These are phyloP conservation scores for Suillus plorans DNA, from an alignment of 768 basidiomycete genomes.

Conservation along the genomic window DNA sequence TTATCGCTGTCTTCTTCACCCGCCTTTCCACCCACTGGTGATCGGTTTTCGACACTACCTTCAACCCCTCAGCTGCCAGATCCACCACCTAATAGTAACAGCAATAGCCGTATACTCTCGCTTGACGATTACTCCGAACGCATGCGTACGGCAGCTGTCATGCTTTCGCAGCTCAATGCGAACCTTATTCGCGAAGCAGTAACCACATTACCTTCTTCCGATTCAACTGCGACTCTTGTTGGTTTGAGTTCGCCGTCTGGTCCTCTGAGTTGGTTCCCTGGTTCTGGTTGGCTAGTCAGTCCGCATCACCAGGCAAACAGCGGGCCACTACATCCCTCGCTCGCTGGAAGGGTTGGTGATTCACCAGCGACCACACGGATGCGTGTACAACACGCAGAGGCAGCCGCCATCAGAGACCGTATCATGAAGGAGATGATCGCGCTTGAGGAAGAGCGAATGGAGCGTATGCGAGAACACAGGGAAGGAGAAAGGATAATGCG, in stretches of 20 bases:
- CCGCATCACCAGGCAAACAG: constrained; percentile 19
- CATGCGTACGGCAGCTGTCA: constrained; percentile 97
- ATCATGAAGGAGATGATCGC: constrained; percentile 99
- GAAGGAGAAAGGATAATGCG: constrained; percentile 70
- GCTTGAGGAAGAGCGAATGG: constrained; percentile 95
- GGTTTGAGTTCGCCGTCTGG: constrained; percentile 21
- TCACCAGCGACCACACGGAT: constrained; percentile 48
- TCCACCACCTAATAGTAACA: constrained; percentile 7
- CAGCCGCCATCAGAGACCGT: constrained; percentile 85
- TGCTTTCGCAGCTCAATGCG: constrained; percentile 95
- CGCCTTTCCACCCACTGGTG: constrained; percentile 3
- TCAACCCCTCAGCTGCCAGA: constrained; percentile 7
- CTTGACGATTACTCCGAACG: constrained; percentile 97
- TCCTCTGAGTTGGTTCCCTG: constrained; percentile 51
- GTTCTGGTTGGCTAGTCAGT: constrained; percentile 50
- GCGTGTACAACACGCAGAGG: constrained; percentile 79
- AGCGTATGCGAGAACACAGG: constrained; percentile 75
- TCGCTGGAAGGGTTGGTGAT: constrained; percentile 26
- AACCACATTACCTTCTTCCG: constrained; percentile 21
- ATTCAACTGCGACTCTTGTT: constrained; percentile 7
- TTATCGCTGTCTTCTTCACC: constrained; percentile 18
- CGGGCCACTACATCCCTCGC: constrained; percentile 32
- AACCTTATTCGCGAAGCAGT: constrained; percentile 61
- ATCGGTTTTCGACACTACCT: constrained; percentile 7
- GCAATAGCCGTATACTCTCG: constrained; percentile 45